These are phyloP conservation scores for Eucalyptus tenuipes DNA, from an alignment of 345 rosid genomes.

Conservation along the genomic window DNA sequence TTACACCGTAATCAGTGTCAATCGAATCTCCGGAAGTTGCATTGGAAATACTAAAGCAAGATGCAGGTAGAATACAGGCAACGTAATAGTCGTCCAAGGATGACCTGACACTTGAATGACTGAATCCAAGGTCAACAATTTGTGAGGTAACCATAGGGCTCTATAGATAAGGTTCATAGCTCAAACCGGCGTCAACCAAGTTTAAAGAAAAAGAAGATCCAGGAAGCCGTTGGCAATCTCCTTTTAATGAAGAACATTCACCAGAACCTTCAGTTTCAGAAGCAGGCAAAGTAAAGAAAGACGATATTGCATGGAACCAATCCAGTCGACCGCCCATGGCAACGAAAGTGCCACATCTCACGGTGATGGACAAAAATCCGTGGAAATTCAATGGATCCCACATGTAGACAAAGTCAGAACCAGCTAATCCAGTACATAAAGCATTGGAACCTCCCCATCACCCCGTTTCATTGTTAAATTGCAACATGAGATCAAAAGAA, in stretches of 20 bases:
- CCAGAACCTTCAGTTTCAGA: constrained; percentile 14
- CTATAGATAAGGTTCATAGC: constrained; percentile 68
- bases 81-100: constrained; percentile 25
- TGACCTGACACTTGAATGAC: constrained; percentile 13
- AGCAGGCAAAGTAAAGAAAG: constrained; percentile 51
- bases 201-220: constrained; percentile 51
- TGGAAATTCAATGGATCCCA: constrained; percentile 38
- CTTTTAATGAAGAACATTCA: constrained; percentile 13
- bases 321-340: constrained; percentile 92
- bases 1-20: constrained; percentile 38
- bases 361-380: constrained; percentile 41
- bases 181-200: constrained; percentile 72
- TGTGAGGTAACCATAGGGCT: background rate
- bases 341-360: constrained; percentile 69
- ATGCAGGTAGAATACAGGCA: constrained; percentile 77
- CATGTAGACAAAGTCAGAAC: constrained; percentile 61
- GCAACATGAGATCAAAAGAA: constrained; percentile 69
- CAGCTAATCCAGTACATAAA: constrained; percentile 61
- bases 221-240: constrained; percentile 13
- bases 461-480: constrained; percentile 81
- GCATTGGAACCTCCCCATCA: constrained; percentile 92
- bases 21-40: constrained; percentile 18
- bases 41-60: constrained; percentile 55
- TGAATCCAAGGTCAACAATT: constrained; percentile 2
- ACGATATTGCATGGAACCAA: constrained; percentile 64